Evolutionary conservation across 257 asterid genomes (phyloP).

Genomic region (Mentha longifolia): DNA sequence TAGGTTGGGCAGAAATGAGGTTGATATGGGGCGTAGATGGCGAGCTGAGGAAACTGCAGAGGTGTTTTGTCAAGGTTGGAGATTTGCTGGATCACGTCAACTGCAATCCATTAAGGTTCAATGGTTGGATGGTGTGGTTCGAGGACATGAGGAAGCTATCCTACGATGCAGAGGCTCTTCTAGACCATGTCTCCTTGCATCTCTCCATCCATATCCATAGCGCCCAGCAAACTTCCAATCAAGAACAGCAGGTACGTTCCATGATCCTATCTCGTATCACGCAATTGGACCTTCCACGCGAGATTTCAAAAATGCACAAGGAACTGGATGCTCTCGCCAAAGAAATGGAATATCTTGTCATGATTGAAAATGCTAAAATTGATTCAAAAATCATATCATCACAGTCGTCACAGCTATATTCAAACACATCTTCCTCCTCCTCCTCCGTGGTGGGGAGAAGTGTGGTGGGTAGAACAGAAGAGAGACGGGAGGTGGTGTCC

Average conservation of each 20-base stretch:
- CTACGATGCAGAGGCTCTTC: slow-evolving; percentile 40
- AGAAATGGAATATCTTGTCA: slow-evolving; percentile 30
- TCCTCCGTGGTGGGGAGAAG: no score
- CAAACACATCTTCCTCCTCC: no score
- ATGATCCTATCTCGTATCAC: slow-evolving; percentile 19
- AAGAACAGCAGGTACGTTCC: slow-evolving; percentile 15
- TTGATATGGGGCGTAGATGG: slow-evolving; percentile 32
- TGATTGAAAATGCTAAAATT: slow-evolving; percentile 1
- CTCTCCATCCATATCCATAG: no score
- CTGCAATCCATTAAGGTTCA: not conserved
- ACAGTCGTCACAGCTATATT: no score
- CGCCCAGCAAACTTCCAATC: no score
- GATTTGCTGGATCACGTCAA: slow-evolving; percentile 35
- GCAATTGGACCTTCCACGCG: slow-evolving; percentile 21
- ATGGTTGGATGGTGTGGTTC: slow-evolving; percentile 38
- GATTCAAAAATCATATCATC: no score
- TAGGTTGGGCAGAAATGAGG: slow-evolving; percentile 16
- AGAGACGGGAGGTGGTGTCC: no score
- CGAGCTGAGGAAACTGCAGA: slow-evolving; percentile 41
- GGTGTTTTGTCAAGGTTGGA: slow-evolving; percentile 31
- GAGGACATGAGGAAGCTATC: slow-evolving; percentile 35
- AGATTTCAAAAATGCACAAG: slow-evolving; percentile 23
- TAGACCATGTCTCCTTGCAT: slow-evolving; percentile 30
- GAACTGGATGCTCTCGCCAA: slow-evolving; percentile 25
- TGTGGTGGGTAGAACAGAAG: no score